Base-by-base conservation (phyloP, 2,329 filamentous ascomycete genomes). In the Cladorrhinum sp. region DNA sequence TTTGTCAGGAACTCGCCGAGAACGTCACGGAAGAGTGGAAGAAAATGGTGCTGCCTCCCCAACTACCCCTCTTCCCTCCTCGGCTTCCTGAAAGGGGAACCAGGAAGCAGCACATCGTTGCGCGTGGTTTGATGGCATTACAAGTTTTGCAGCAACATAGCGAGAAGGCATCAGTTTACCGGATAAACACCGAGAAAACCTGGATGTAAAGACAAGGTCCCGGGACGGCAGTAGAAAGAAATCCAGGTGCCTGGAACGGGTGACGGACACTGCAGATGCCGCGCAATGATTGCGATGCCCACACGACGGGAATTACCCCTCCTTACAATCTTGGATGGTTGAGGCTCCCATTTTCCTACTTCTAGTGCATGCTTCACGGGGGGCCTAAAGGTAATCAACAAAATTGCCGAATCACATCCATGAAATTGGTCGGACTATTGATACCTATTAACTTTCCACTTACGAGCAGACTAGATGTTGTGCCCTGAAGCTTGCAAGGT, bases 171-270 rank as follows among this genome's bases (percentile, higher is more conserved):
- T 12, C 41, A 3, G 41, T 45, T 45, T 45, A 45, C 41, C n/a
- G 20, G 41, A 45, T 45, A 18, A 22, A 4, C 6, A 45, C 7
- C 41, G 41, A 18, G 4, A 16, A 8, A 45, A n/a, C n/a, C n/a
- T 13, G 7, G 13, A 54, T 45, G 29, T 27, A 3, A 24, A n/a
- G 36, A n/a, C 8, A 22, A 45, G 16, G n/a, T 45, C 2, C 20
- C 18, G 41, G 41, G 20, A 22, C 41, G 18, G 41, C 18, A 22
- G 41, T 45, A 22, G 22, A 55, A 23, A 38, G 59, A 41, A 62
- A 64, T 62, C 38, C 55, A 60, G 59, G n/a, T 62, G 62, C 62
- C 62, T 64, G 50, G 32, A 24, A 13, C 18, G 48, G 45, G 16
- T 49, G 32, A 10, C 48, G 53, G 49, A 56, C 9, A 53, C 48